A percentile compares a stretch with the other conserved stretches of the same genome.
These are phyloP conservation scores for Cryptosporidium muris DNA, from an alignment of 169 alveolate genomes.

Conservation along the genomic window DNA sequence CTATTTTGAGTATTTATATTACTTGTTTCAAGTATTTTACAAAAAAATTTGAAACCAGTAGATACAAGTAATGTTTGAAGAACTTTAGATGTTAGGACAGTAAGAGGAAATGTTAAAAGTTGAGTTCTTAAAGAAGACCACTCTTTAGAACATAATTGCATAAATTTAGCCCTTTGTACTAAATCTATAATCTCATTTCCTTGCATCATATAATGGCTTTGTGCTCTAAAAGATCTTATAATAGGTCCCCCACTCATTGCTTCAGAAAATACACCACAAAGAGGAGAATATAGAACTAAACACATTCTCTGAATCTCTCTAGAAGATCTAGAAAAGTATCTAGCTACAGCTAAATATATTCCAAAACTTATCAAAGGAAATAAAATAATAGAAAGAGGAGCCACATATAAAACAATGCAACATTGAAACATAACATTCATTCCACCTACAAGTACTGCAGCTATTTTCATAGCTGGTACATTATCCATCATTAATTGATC, in stretches of 20 bases:
- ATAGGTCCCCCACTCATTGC: constrained; percentile 72
- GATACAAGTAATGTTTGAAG: constrained; percentile 9
- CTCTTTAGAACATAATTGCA: constrained; percentile 67
- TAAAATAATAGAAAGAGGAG: constrained; percentile 61
- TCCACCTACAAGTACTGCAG: constrained; percentile 67
- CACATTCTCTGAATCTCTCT: constrained; percentile 75
- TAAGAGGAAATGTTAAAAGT: constrained; percentile 75
- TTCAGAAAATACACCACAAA: constrained; percentile 70
- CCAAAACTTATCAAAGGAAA: constrained; percentile 72
- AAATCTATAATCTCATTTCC: constrained; percentile 60
- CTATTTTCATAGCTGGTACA: constrained; percentile 72
- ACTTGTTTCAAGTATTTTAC: background rate
- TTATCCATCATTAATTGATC: constrained; percentile 76
- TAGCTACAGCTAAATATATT: constrained; percentile 71
- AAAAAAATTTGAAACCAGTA: background rate
- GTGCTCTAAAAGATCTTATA: constrained; percentile 56
- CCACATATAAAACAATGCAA: constrained; percentile 60
- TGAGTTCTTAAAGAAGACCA: constrained; percentile 76
- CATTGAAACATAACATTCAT: constrained; percentile 73
- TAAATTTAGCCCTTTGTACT: constrained; percentile 55
- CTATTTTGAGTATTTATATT: background rate
- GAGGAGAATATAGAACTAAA: constrained; percentile 51
- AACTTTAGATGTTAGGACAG: constrained; percentile 44
- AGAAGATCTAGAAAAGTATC: constrained; percentile 73
- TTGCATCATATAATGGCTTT: constrained; percentile 52